Evolutionary conservation across 2,329 filamentous ascomycete genomes (phyloP), one percentile per base, ranked within the genome.

Genomic region (Trichoderma pleuroti): DNA sequence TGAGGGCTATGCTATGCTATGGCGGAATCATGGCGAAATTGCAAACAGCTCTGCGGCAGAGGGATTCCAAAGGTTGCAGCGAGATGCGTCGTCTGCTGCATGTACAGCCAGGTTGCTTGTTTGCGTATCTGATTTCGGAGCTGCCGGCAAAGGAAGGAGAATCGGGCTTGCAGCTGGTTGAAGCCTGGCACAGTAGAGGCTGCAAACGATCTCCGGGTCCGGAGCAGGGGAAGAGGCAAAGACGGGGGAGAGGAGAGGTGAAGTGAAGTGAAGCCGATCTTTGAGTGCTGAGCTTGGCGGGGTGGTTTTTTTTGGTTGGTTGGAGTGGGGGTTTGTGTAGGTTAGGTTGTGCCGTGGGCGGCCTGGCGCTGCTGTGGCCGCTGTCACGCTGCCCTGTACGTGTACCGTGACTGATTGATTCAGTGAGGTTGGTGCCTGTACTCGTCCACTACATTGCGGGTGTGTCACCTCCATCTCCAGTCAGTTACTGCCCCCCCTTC

Each of bases 1-100:
- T 39, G 18, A 39, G 63, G 46, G n/a, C n/a, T 28, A 28, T 39
- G 32, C 5, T 42, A 21, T 46, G 68, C 66, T 70, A 70, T 70
- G 57, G 59, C 67, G 67, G 67, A 39, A 46, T 42, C 67, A 70
- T 70, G 67, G 60, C 67, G 67, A 56, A 30, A 26, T 24, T 36
- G 56, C 56, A 24, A 36, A 36, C 8, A 26, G 16, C 39, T 42
- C n/a, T 56, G 63, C 16, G 21, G 42, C 28, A 52, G 16, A 42
- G 39, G 10, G 6, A 34, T 28, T 46, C 21, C 39, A 1, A n/a
- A n/a, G 16, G n/a, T 4, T n/a, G 36, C 36, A 8, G 36, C 36
- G 36, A 39, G 36, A 39, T 39, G n/a, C n/a, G 39, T 42, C 39
- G 16, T 42, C 39, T 42, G 10, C 39, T n/a, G n/a, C n/a, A n/a